Evolutionary conservation across 345 rosid genomes (phyloP).

Genomic region (Salix purpurea): DNA sequence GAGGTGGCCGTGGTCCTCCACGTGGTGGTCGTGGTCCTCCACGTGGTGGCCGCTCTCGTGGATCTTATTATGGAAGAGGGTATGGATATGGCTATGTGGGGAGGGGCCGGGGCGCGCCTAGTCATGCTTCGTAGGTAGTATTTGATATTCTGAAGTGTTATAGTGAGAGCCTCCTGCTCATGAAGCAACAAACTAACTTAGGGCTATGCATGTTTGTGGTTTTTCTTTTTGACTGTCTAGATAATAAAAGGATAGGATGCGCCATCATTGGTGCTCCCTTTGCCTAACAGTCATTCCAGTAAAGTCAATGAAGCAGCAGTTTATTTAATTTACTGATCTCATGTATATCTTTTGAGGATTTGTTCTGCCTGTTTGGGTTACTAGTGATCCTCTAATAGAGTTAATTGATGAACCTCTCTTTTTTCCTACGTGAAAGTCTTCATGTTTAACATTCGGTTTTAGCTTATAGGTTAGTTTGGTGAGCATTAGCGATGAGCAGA

Average conservation of each 20-base stretch:
- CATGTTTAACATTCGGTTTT: background rate
- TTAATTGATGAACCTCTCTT: background rate
- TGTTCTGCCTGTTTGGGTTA: background rate
- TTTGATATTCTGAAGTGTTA: background rate
- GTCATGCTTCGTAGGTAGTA: constrained; percentile 6
- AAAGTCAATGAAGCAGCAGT: constrained; percentile 8
- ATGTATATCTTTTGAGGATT: background rate
- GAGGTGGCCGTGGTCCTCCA: constrained; percentile 12
- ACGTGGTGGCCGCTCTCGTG: constrained; percentile 22
- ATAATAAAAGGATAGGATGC: constrained; percentile 18
- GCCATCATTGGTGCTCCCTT: background rate
- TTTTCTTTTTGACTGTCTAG: constrained; percentile 11
- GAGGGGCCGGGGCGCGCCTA: constrained; percentile 17
- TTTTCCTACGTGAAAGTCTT: background rate
- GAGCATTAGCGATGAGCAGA: background rate
- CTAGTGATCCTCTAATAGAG: background rate
- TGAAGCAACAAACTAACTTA: background rate
- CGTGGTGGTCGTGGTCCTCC: constrained; percentile 21
- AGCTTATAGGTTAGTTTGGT: background rate
- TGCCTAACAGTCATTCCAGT: background rate
- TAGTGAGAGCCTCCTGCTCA: background rate
- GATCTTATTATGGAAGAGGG: constrained; percentile 23
- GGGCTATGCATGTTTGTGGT: constrained; percentile 8
- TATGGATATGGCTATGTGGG: constrained; percentile 21
- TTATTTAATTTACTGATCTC: background rate